Base-by-base conservation (phyloP, 2,329 filamentous ascomycete genomes). In the Cladosporium phlei region DNA sequence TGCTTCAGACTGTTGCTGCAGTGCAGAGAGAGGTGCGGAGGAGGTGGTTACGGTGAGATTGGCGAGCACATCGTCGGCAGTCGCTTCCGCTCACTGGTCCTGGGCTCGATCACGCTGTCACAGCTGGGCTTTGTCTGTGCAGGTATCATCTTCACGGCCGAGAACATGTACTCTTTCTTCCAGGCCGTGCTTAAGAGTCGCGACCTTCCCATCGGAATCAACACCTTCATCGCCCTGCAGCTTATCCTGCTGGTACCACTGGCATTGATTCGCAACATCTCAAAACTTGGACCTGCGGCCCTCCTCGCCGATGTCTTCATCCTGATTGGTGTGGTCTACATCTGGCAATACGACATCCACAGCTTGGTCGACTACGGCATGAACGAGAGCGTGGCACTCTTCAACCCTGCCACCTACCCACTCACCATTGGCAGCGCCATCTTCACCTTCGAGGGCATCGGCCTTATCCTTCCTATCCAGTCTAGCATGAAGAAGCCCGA, bases 61-160 rank as follows among this genome's bases (percentile, higher is more conserved):
- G 85, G 85, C 8, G 73, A 78, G 40, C 73, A 77, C 3, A 83
- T 88, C 52, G 75, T 78, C 7, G 85, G 85, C 0, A 71, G 71
- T 4, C 73, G 69, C 47, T 77, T 88, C 61, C 77, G 85, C 47
- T 70, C 70, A 16, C 66, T 89, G 27, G 84, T 89, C 42, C 74
- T 89, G 7, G 71, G 68, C 0, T 88, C 84, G 10, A 83, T 89
- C 61, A 79, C 82, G 0, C 73, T 89, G 9, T 88, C 85, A 0
- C 85, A 89, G 62, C 71, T 89, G 11, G 85, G 85, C 2, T 89
- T 89, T 53, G 85, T 89, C 32, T 89, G 85, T 56, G 80, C 85
- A 0, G 85, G 85, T 24, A 76, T 88, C 40, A 86, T 89, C 45
- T 89, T 89, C 58, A 83, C 83, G 0, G 85, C 85, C 0, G 83